Evolutionary conservation across 2,329 filamentous ascomycete species (phyloP).

Genomic region (Penicillium aurantiogriseum): DNA sequence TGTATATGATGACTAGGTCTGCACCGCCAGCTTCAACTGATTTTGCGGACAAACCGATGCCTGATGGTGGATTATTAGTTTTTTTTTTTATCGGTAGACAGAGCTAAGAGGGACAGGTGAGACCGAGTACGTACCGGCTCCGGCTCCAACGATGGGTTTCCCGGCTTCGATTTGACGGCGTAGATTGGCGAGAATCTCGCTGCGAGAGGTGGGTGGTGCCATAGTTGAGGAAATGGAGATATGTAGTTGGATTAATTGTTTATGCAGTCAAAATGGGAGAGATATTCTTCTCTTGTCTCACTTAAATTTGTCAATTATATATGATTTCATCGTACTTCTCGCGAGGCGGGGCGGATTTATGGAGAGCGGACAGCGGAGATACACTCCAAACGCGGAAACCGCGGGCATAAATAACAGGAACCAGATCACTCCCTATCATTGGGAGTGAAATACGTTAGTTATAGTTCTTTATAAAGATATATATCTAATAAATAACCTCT

Average conservation of each 20-base stretch:
- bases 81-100: no score
- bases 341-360: neutral
- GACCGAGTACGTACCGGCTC: neutral
- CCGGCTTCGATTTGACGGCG: neutral
- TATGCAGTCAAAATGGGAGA: neutral
- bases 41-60: conserved; percentile 69
- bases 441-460: no score
- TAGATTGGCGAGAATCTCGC: neutral
- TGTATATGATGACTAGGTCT: conserved; percentile 71
- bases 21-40: conserved; percentile 67
- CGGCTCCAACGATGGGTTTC: neutral
- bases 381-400: neutral
- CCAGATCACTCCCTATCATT: no score
- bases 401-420: neutral
- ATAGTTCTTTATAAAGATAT: no score
- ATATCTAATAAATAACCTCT: no score
- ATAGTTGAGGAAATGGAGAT: neutral
- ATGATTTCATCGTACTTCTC: neutral
- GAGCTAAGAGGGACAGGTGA: no score
- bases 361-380: neutral
- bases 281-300: neutral
- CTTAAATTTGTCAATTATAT: neutral
- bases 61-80: conserved; percentile 32
- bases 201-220: neutral
- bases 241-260: neutral